Evolutionary conservation across 768 basidiomycete species (phyloP), one percentile per base, ranked within the genome.

Genomic region (Tylopilus felleus): DNA sequence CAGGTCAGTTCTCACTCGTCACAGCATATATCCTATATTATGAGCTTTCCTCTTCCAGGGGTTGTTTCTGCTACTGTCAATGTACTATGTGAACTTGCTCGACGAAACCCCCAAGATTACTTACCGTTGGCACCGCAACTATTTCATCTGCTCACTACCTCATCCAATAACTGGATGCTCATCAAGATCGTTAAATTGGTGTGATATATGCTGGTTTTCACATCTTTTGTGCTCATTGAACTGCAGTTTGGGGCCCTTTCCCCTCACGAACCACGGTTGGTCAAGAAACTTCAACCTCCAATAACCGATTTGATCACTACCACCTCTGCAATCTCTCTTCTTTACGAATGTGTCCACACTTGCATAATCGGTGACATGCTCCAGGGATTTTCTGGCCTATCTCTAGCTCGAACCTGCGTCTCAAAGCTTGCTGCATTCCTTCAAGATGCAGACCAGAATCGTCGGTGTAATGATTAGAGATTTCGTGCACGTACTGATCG

Each of bases 161-260:
- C 93, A 12, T 88, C 90, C 10, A 98, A 99, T 70, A 99, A 99
- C 63, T 99, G 97, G 97, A 96, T 98, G 92, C 80, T 99, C 55
- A 99, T 99, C 71, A 99, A 99, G 73, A 88, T 98, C 50, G 86
- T 98, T 68, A 99, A 99, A 73, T 71, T 98, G 70, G 96, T 94
- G 80, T 53, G 14, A 27, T n/a, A 40, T 21, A 27, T 22, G 14
- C 45, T 54, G 27, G 35, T 4, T 19, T 41, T 28, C n/a, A 4
- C 9, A 4, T 17, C 19, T 12, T 10, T 33, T 44, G 16, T 43
- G 27, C 29, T 47, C 8, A 56, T 54, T 4, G 43, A 49, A 55
- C 10, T 36, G 7, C 64, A 98, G 96, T 98, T 99, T 73, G 95
- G 96, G 21, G 85, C 88, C 17, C 73, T 99, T 19, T 90, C 91